Evolutionary conservation across 129 eudicot species (phyloP).

Genomic region (Kitagawia praeruptora): DNA sequence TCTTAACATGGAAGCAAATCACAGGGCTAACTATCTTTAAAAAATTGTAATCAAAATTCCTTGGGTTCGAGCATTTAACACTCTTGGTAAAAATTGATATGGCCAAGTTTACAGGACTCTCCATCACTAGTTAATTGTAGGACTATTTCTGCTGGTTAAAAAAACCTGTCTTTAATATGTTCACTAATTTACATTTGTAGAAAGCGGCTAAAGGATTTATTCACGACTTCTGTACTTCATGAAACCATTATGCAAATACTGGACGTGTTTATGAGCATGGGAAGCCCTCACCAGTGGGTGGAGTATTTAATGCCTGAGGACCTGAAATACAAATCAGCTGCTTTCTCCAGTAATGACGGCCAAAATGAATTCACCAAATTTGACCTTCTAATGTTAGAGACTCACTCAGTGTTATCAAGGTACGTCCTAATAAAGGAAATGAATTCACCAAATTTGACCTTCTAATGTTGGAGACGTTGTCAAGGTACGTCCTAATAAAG

Average conservation of each 20-base stretch:
- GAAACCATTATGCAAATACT: conserved; percentile 62
- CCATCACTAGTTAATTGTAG: neutral
- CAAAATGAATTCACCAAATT: conserved; percentile 40
- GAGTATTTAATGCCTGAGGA: conserved; percentile 79
- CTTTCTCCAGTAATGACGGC: conserved; percentile 25
- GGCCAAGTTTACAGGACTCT: neutral
- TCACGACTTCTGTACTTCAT: conserved; percentile 51
- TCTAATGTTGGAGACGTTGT: conserved; percentile 66
- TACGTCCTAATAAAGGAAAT: conserved; percentile 19
- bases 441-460: conserved; percentile 49
- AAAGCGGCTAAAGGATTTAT: conserved; percentile 75
- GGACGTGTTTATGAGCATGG: conserved; percentile 69
- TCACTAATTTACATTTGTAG: conserved; percentile 39
- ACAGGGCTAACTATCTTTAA: neutral
- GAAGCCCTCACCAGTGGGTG: conserved; percentile 71
- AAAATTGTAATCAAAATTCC: neutral
- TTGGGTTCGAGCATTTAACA: neutral
- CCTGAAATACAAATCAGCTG: conserved; percentile 30
- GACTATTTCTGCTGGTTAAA: neutral
- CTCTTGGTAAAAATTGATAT: neutral
- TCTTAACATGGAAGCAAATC: neutral
- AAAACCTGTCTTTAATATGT: neutral
- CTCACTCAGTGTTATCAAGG: conserved; percentile 74
- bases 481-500: conserved; percentile 42
- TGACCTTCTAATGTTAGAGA: conserved; percentile 64